Conservation (phyloP, 768 basidiomycete genomes). For the Nevesoporus exiguus region DNA sequence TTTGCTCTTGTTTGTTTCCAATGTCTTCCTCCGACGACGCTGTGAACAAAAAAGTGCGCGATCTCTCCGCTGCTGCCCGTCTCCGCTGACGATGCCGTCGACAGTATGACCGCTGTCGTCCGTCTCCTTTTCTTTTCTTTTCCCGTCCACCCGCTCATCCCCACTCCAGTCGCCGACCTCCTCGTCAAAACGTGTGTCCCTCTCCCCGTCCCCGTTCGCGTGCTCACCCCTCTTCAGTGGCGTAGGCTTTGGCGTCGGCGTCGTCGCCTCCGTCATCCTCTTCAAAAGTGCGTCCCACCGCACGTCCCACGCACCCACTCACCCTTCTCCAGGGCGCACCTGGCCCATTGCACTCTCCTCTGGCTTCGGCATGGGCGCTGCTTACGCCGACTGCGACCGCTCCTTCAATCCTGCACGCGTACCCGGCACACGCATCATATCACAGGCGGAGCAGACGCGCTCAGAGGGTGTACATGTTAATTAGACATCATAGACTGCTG, state of each 20-base stretch:
- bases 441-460: conserved; percentile 25
- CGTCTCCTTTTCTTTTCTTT: conserved; percentile 39
- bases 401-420: conserved; percentile 90
- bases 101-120: conserved; percentile 85
- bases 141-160: background rate
- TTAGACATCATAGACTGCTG: background rate
- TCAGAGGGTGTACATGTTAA: background rate
- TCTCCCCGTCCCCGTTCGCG: background rate
- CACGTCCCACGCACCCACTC: conserved; percentile 2
- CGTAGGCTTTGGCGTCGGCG: conserved; percentile 85
- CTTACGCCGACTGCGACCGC: conserved; percentile 90
- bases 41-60: conserved; percentile 77
- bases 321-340: conserved; percentile 62
- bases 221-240: conserved; percentile 47
- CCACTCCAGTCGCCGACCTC: conserved; percentile 61
- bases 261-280: conserved; percentile 84
- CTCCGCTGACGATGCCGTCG: background rate
- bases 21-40: conserved; percentile 80
- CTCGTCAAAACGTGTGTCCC: conserved; percentile 78
- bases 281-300: conserved; percentile 72
- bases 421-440: conserved; percentile 76
- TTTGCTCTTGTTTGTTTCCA: conserved; percentile 27
- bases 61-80: background rate
- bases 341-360: conserved; percentile 88
- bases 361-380: conserved; percentile 83